A percentile compares a stretch with the other conserved stretches of the same genome.
These are phyloP conservation scores for Mesotaenium endlicherianum DNA, from an alignment of 139 green algal genomes.

Conservation along the genomic window DNA sequence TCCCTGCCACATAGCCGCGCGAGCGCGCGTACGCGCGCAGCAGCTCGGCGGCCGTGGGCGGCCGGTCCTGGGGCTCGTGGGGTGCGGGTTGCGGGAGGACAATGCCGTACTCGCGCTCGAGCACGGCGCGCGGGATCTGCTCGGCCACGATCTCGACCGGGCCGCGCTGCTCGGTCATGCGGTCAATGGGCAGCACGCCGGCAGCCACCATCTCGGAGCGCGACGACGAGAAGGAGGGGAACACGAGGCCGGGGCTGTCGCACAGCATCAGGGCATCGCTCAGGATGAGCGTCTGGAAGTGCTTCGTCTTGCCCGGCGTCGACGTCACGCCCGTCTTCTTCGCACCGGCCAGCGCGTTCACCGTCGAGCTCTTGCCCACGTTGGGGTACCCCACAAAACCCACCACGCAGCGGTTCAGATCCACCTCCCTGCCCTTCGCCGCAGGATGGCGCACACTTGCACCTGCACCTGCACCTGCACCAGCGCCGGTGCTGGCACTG, in stretches of 20 bases:
- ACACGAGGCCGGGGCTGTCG: constrained; percentile 90
- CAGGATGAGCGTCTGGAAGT: constrained; percentile 94
- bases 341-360: constrained; percentile 92
- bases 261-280: constrained; percentile 72
- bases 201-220: constrained; percentile 94
- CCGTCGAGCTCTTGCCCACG: constrained; percentile 88
- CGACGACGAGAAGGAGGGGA: constrained; percentile 83
- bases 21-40: constrained; percentile 67
- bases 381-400: constrained; percentile 92
- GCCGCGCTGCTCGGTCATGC: constrained; percentile 77
- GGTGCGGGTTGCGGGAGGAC: constrained; percentile 57
- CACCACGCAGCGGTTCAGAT: constrained; percentile 36
- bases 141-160: constrained; percentile 73
- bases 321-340: constrained; percentile 94
- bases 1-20: constrained; percentile 58
- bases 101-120: constrained; percentile 79
- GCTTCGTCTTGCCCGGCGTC: constrained; percentile 98
- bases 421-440: neutral
- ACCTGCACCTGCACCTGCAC: neutral
- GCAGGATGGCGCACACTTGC: too few relatives aligned
- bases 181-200: constrained; percentile 95
- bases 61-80: constrained; percentile 56
- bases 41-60: constrained; percentile 61
- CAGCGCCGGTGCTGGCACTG: neutral
- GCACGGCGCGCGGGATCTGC: constrained; percentile 55